A percentile compares a stretch with the other conserved stretches of the same genome.
These are phyloP conservation scores for Geranium rotundifolium DNA, from an alignment of 345 rosid species.

Conservation along the genomic window DNA sequence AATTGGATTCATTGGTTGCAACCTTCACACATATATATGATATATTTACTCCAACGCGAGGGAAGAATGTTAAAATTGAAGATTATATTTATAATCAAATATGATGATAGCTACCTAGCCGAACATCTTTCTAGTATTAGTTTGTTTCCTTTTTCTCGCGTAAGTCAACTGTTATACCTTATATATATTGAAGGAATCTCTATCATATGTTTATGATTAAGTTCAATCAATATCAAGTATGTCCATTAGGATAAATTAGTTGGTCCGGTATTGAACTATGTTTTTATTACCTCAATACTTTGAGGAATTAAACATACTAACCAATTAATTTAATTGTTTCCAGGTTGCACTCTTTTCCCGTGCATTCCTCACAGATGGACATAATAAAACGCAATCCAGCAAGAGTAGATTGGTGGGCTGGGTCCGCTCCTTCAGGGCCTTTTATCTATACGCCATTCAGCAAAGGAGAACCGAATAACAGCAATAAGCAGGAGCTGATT, in stretches of 20 bases:
- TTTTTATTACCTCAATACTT: background rate
- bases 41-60: no score
- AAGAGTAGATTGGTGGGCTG: slow-evolving; percentile 96
- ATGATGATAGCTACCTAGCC: no score
- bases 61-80: no score
- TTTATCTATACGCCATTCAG: slow-evolving; percentile 97
- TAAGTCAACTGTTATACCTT: no score
- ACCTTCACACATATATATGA: no score
- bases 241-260: background rate
- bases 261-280: background rate
- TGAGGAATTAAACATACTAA: background rate
- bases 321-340: slow-evolving; percentile 9
- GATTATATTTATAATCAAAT: no score
- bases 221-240: background rate
- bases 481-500: slow-evolving; percentile 67
- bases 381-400: slow-evolving; percentile 75
- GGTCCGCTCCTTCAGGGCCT: slow-evolving; percentile 95
- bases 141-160: no score
- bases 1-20: no score
- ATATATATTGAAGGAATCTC: no score
- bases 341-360: slow-evolving; percentile 86
- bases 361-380: slow-evolving; percentile 68
- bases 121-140: no score
- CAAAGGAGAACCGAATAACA: slow-evolving; percentile 74
- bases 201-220: no score